Base-by-base conservation (phyloP, 257 asterid genomes). In the Nicotiana tomentosiformis region DNA sequence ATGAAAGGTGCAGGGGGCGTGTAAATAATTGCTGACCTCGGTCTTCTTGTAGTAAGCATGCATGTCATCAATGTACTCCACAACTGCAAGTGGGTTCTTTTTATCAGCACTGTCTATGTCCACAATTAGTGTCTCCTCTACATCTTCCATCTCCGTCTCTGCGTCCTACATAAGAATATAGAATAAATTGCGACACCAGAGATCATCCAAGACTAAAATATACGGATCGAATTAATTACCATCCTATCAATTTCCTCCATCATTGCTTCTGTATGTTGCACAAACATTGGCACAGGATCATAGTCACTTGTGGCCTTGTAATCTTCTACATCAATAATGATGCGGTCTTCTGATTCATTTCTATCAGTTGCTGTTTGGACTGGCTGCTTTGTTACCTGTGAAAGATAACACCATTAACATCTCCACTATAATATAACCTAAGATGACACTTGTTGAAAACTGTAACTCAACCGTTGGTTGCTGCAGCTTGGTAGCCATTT, bases 261-360 rank as follows among this genome's bases (percentile, higher is more conserved):
- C 90, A 94, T 89, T 74, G 96, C 93, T 89, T 93, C 92, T 18
- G 97, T 90, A 82, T 94, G 95, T 43, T 88, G 95, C 81, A 94
- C 93, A 82, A 79, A 91, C 91, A 89, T 90, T 1, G 98, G 95
- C 72, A 91, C 92, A 62, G 87, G 51, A 43, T 43, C 92, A 18
- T 86, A 66, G 57, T 83, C 91, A 79, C 81, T 82, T 35, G 16
- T 29, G 35, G 83, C 20, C 82, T 82, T 78, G 68, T 81, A 60
- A 12, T 88, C 94, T 2, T 88, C 90, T 16, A 86, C 89, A 78
- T 90, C 91, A 2, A 78, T 56, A 62, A 88, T 80, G 69, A 87
- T 66, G 56, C 88, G 81, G 66, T 89, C 94, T 60, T 82, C 84
- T 10, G 80, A 4, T 66, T 64, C 88, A 84, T 72, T 62, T 66